phyloP scores from a whole-genome alignment of 2,329 filamentous ascomycete genomes.

The Diaporthe nobilis region DNA sequence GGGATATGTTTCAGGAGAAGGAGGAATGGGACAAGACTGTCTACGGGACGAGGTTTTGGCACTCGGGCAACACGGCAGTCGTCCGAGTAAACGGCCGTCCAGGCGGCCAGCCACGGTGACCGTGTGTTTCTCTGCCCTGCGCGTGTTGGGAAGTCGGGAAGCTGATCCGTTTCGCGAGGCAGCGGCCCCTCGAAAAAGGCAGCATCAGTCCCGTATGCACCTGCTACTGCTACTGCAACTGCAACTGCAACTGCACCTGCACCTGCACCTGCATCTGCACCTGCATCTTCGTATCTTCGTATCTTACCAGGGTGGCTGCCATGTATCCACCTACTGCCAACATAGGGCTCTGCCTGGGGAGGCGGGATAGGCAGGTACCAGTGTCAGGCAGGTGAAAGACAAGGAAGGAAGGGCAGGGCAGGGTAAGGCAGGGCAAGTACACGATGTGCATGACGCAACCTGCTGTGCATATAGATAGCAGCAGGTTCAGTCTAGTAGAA shows the following conservation, averaged over 20 bases:
- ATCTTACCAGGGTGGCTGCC: neutral
- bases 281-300: neutral
- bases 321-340: neutral
- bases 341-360: too few relatives aligned
- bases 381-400: neutral
- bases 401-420: neutral
- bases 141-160: constrained; percentile 18
- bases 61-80: constrained; percentile 6
- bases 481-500: neutral
- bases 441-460: constrained; percentile 20
- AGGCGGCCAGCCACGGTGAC: neutral
- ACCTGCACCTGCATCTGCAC: neutral
- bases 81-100: constrained; percentile 13
- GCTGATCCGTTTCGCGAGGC: constrained; percentile 18
- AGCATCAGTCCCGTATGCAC: neutral
- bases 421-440: neutral
- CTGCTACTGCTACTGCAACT: neutral
- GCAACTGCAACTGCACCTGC: neutral
- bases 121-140: neutral
- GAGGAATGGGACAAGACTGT: neutral
- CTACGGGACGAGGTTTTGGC: neutral
- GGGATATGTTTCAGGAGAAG: constrained; percentile 30
- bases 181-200: neutral
- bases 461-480: neutral
- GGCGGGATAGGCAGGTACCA: constrained; percentile 4